These are phyloP conservation scores for Cryomyces antarcticus DNA, from an alignment of 495 filamentous ascomycete genomes.

Conservation along the genomic window DNA sequence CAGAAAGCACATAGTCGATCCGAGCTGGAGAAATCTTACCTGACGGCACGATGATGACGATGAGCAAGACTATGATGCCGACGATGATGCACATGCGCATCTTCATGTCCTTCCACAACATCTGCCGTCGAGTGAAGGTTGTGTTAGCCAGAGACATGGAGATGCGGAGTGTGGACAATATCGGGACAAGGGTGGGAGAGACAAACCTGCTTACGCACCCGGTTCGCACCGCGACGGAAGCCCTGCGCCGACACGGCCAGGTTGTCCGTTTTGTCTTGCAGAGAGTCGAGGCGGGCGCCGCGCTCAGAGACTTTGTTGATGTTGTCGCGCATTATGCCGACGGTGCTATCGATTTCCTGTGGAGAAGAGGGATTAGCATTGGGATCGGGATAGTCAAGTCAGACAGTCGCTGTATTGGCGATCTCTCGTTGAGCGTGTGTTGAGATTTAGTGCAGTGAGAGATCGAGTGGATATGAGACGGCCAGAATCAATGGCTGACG, in stretches of 20 bases:
- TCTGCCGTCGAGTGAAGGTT: constrained; percentile 23
- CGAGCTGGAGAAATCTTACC: constrained; percentile 28
- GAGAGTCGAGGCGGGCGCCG: constrained; percentile 69
- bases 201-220: constrained; percentile 51
- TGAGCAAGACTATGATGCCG: constrained; percentile 68
- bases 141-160: neutral
- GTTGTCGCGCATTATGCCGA: constrained; percentile 30
- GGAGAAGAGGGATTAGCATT: neutral
- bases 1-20: no score
- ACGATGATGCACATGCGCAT: constrained; percentile 91
- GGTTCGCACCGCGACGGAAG: constrained; percentile 87
- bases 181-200: neutral
- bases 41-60: constrained; percentile 79
- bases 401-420: no score
- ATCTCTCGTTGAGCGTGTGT: no score
- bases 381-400: no score
- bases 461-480: no score
- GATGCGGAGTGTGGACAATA: neutral
- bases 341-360: constrained; percentile 91
- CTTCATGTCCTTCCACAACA: constrained; percentile 98
- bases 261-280: constrained; percentile 93
- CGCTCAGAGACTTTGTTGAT: constrained; percentile 44
- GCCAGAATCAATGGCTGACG: no score
- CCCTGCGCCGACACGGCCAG: constrained; percentile 74
- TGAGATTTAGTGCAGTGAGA: no score